A percentile compares a stretch with the other conserved stretches of the same genome.
These are phyloP conservation scores for Euclidium syriacum DNA, from an alignment of 345 rosid genomes.

Conservation along the genomic window DNA sequence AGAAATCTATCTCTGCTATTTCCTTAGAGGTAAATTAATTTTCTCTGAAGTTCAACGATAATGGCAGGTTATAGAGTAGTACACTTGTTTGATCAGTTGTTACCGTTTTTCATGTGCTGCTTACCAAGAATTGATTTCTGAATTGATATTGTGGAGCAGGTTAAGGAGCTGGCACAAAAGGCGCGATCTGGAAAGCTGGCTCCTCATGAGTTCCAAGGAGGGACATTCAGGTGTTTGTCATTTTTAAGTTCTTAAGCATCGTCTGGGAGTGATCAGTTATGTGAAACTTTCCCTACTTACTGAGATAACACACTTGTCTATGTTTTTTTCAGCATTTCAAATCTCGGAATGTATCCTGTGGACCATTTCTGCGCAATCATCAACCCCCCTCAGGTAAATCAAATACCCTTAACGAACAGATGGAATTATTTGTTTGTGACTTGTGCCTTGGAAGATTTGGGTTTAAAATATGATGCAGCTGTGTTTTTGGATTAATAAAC, in stretches of 20 bases:
- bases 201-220: conserved; percentile 94
- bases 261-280: not conserved
- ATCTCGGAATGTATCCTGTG: conserved; percentile 98
- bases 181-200: conserved; percentile 89
- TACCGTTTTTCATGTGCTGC: not conserved
- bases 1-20: conserved; percentile 82
- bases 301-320: conserved; percentile 1
- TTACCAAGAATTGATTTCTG: not conserved
- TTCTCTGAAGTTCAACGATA: not conserved
- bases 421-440: not conserved
- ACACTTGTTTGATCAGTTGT: conserved; percentile 2
- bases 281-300: conserved; percentile 6
- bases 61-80: conserved; percentile 8
- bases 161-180: conserved; percentile 90
- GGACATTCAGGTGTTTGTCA: conserved; percentile 74
- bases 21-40: conserved; percentile 60
- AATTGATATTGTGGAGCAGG: conserved; percentile 39
- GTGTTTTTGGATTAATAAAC: not conserved
- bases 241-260: conserved; percentile 7
- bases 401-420: conserved; percentile 10
- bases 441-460: not conserved
- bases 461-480: conserved; percentile 3
- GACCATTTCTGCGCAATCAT: conserved; percentile 92
- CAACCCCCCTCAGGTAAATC: conserved; percentile 92
- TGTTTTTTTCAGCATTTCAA: conserved; percentile 77